Conservation (phyloP, 1,284 basidiomycete species). For the Cutaneotrichosporon cavernicola region DNA sequence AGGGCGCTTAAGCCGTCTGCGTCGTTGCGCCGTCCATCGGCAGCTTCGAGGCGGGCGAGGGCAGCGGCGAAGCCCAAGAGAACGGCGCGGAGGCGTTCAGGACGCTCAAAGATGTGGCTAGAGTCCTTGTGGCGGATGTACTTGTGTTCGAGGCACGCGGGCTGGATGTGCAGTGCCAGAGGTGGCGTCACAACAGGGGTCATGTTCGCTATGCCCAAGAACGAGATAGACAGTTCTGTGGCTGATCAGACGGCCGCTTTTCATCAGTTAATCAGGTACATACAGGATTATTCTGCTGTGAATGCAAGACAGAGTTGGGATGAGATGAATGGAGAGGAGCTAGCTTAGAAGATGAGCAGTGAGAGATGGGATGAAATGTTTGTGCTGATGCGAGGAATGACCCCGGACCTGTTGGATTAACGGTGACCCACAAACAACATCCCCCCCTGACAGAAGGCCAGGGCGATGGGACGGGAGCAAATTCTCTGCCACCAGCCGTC, state of each 20-base stretch:
- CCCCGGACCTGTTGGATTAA: background rate
- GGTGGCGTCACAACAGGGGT: slow-evolving; percentile 19
- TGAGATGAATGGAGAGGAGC: background rate
- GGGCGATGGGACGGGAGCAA: slow-evolving; percentile 1
- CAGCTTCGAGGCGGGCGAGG: slow-evolving; percentile 66
- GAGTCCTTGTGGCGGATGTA: slow-evolving; percentile 73
- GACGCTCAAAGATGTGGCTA: slow-evolving; percentile 78
- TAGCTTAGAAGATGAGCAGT: background rate
- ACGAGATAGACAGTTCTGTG: background rate
- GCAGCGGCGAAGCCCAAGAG: slow-evolving; percentile 75
- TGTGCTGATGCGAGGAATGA: background rate
- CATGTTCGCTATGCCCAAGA: background rate
- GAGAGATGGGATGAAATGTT: background rate
- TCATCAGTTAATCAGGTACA: background rate
- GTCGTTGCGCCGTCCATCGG: slow-evolving; percentile 22
- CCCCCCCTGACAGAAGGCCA: background rate
- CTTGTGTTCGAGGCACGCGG: slow-evolving; percentile 59
- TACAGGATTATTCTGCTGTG: background rate
- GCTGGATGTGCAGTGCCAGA: slow-evolving; percentile 53
- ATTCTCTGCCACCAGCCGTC: slow-evolving; percentile 8
- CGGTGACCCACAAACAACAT: background rate
- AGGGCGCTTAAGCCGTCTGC: slow-evolving; percentile 34
- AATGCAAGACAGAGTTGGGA: background rate
- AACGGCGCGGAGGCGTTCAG: slow-evolving; percentile 80
- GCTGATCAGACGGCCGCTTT: background rate